A percentile compares a stretch with the other conserved stretches of the same genome.
phyloP scores from a whole-genome alignment of 305 asterid species.

The Vinca major region DNA sequence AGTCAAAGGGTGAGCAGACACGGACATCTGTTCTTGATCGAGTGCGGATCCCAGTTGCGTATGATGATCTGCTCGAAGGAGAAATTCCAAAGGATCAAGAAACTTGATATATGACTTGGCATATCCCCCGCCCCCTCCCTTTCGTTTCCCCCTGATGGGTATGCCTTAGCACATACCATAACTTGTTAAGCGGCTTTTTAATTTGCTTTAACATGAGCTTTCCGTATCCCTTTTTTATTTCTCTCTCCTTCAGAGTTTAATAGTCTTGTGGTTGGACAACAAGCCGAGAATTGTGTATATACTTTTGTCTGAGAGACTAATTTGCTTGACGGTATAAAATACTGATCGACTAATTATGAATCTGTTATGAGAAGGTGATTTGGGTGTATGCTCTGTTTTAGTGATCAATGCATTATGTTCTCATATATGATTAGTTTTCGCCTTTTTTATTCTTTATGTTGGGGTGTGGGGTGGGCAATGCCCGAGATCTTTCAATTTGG shows the following conservation, averaged over 20 bases:
- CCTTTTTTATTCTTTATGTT: no score
- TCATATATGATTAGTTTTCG: not conserved
- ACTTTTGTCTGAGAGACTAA: not conserved
- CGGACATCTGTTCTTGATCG: constrained; percentile 54
- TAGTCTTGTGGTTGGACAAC: not conserved
- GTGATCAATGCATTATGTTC: not conserved
- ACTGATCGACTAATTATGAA: not conserved
- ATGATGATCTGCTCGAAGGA: constrained; percentile 53
- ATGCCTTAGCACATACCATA: not conserved
- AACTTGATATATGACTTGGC: constrained; percentile 3
- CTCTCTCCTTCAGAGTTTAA: not conserved
- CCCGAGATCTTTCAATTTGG: no score
- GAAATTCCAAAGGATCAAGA: constrained; percentile 26
- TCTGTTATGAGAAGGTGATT: not conserved
- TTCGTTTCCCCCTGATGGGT: no score
- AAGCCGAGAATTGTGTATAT: constrained; percentile 9
- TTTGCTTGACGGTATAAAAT: not conserved
- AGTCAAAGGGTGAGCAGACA: constrained; percentile 23
- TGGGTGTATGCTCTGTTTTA: not conserved
- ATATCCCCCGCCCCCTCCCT: no score
- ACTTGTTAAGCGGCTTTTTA: not conserved
- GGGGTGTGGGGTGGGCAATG: no score
- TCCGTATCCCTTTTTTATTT: not conserved
- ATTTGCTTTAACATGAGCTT: not conserved
- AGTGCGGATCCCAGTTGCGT: constrained; percentile 59